phyloP scores from a whole-genome alignment of 306 rosid species.

The Vigna nakashimae region DNA sequence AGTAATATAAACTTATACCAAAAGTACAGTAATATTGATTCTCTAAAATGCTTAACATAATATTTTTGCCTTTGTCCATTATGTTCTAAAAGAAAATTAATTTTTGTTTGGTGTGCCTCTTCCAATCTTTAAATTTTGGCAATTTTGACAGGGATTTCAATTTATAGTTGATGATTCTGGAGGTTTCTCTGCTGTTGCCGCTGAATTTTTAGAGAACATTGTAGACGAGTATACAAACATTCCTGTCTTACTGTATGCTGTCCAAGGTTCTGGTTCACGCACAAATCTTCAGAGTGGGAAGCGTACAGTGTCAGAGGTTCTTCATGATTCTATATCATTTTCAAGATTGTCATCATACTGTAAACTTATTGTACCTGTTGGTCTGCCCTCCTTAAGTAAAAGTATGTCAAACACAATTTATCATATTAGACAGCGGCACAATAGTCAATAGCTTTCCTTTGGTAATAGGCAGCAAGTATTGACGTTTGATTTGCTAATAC shows the following conservation, averaged over 20 bases:
- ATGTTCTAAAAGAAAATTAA: constrained; percentile 10
- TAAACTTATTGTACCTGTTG: constrained; percentile 80
- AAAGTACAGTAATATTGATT: neutral
- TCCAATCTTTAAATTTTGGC: constrained; percentile 41
- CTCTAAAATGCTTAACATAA: constrained; percentile 22
- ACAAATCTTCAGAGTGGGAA: constrained; percentile 57
- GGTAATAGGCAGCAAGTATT: constrained; percentile 26
- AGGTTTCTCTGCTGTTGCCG: constrained; percentile 88
- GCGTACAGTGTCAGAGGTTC: constrained; percentile 67
- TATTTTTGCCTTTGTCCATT: constrained; percentile 12
- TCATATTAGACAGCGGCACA: constrained; percentile 31
- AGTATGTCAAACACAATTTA: constrained; percentile 51
- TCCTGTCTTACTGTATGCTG: constrained; percentile 76
- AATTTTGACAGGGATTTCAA: constrained; percentile 81
- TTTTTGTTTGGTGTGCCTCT: constrained; percentile 39
- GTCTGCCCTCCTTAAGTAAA: constrained; percentile 73
- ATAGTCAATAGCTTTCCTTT: constrained; percentile 10
- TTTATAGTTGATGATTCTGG: constrained; percentile 83
- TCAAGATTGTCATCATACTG: constrained; percentile 77
- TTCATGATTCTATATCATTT: constrained; percentile 87
- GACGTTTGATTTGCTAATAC: constrained; percentile 34
- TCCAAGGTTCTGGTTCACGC: constrained; percentile 58
- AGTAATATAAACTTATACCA: constrained; percentile 6
- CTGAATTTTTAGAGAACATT: constrained; percentile 79
- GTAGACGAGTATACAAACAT: constrained; percentile 80